Evolutionary conservation across 2,329 filamentous ascomycete species (phyloP), one percentile per base, ranked within the genome.

Genomic region (Colletotrichum truncatum): DNA sequence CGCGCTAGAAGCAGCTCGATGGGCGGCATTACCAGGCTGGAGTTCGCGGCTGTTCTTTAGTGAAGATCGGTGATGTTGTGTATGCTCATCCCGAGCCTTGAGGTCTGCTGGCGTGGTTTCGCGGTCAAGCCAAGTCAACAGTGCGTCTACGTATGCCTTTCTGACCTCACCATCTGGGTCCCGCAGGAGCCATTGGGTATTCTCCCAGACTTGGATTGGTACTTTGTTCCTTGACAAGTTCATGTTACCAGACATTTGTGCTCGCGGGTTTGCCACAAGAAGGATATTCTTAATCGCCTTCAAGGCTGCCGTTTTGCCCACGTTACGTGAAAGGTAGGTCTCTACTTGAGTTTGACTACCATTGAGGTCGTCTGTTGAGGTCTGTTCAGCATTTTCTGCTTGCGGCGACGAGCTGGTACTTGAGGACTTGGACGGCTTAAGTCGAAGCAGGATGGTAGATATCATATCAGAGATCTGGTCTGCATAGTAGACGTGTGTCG

Each of bases 391-490:
- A 84, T 88, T 77, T 58, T 88, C 85, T 3, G 77, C 78, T 2
- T 76, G 77, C 0, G 81, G 77, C 0, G 83, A 78, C 0, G 83
- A 80, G 57, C 76, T 82, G 8, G 76, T 76, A 68, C 81, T 84
- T 16, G 76, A 71, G 2, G 80, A 77, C 36, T 78, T 80, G 2
- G 80, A 76, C 3, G 94, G 93, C 76, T 92, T 96, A 28, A 98
- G 84, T 18, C 93, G 90, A 28, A 87, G 81, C 14, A 98, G 81
- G 45, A 98, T 90, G 1, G 93, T 89, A 18, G 89, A 87, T 54
- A 98, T 89, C 93, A 98, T 98, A 77, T 99, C 96, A 2, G 92
- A 90, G 59, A 98, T 93, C 77, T 99, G 96, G 71, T 98, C 95
- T 2, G 93, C 93, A 75, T 99, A 99, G 81, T 99, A 99, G 30